These are phyloP conservation scores for Tricholoma flavovirens DNA, from an alignment of 768 basidiomycete species.

Conservation along the genomic window DNA sequence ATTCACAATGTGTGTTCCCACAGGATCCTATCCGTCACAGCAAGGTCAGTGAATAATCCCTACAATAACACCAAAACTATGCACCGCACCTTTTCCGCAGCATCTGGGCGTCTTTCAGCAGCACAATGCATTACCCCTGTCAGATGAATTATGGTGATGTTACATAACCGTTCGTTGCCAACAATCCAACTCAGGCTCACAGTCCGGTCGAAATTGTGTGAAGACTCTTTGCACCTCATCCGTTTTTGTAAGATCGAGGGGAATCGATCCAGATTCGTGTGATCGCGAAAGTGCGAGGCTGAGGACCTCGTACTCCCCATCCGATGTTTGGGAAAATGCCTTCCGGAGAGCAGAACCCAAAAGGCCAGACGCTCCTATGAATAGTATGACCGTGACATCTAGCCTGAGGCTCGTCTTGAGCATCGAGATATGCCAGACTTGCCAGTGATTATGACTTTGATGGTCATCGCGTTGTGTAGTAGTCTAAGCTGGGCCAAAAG, in stretches of 20 bases:
- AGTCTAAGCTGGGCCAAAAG: no score
- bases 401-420: no score
- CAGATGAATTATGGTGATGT: slow-evolving; percentile 3
- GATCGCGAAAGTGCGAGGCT: slow-evolving; percentile 72
- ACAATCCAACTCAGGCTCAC: slow-evolving; percentile 45
- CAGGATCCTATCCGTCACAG: slow-evolving; percentile 50
- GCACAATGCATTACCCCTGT: slow-evolving; percentile 92
- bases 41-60: background rate
- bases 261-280: slow-evolving; percentile 36
- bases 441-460: slow-evolving; percentile 60
- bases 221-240: slow-evolving; percentile 52
- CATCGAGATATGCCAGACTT: slow-evolving; percentile 6
- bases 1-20: slow-evolving; percentile 55
- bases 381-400: background rate
- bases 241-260: slow-evolving; percentile 65
- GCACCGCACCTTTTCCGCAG: slow-evolving; percentile 73
- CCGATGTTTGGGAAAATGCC: slow-evolving; percentile 46
- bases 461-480: slow-evolving; percentile 10
- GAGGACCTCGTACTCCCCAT: slow-evolving; percentile 37
- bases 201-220: slow-evolving; percentile 55
- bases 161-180: background rate
- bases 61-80: background rate
- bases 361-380: slow-evolving; percentile 86
- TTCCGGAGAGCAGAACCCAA: slow-evolving; percentile 75
- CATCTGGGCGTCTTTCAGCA: slow-evolving; percentile 89